A percentile compares a stretch with the other conserved stretches of the same genome.
These are phyloP conservation scores for Yamadazyma sp. DNA, from an alignment of 805 yeast genomes.

Conservation along the genomic window DNA sequence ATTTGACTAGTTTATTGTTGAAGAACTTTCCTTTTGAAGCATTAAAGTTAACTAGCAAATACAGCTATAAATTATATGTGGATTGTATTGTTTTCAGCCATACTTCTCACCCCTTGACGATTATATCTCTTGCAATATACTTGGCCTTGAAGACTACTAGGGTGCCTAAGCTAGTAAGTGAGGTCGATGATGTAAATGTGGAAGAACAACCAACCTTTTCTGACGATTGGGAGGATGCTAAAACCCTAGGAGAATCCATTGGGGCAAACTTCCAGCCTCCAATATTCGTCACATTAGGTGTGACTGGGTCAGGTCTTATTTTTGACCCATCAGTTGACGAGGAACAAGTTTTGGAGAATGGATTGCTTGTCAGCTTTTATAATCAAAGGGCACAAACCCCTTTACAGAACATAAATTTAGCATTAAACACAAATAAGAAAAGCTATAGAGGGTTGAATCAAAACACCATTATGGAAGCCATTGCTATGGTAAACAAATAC, in stretches of 20 bases:
- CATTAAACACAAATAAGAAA: slow-evolving; percentile 44
- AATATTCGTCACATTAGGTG: slow-evolving; percentile 70
- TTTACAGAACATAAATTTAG: slow-evolving; percentile 63
- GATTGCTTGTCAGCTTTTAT: slow-evolving; percentile 71
- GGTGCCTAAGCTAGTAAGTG: slow-evolving; percentile 70
- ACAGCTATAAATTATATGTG: slow-evolving; percentile 72
- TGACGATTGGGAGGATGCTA: slow-evolving; percentile 77
- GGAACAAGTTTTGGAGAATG: slow-evolving; percentile 84
- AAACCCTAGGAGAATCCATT: slow-evolving; percentile 35
- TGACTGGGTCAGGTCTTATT: slow-evolving; percentile 65
- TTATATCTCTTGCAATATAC: slow-evolving; percentile 77
- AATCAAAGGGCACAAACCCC: slow-evolving; percentile 72
- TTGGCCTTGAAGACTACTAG: slow-evolving; percentile 78
- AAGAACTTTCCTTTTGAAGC: slow-evolving; percentile 52
- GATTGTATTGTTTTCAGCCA: slow-evolving; percentile 80
- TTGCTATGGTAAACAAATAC: slow-evolving; percentile 56
- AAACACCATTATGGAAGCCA: slow-evolving; percentile 48
- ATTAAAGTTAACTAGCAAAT: slow-evolving; percentile 67
- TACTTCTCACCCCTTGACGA: slow-evolving; percentile 76
- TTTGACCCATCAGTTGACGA: slow-evolving; percentile 90
- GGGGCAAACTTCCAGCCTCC: slow-evolving; percentile 59
- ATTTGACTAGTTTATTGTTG: slow-evolving; percentile 53
- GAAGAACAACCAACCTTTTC: slow-evolving; percentile 90
- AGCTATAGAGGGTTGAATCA: slow-evolving; percentile 58
- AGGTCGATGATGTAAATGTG: slow-evolving; percentile 66